Evolutionary conservation across 78 protist genomes (phyloP), one percentile per base, ranked within the genome.

Genomic region (slime mould (Dictyostelium discoideum)): DNA sequence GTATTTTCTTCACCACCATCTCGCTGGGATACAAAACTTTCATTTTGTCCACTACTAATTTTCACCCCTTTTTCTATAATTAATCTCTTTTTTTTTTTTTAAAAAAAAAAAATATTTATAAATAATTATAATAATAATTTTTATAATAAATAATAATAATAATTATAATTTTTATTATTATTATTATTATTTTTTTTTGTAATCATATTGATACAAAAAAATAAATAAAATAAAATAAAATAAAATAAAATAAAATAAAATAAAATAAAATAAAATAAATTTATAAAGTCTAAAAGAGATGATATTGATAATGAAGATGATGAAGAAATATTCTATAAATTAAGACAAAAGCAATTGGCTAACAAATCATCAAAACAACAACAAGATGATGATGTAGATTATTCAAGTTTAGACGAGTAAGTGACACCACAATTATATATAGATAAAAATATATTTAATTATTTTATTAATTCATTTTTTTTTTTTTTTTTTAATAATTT

Each of bases 241-340:
- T 9, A 50, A 11, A 54, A 42, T 10, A 42, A n/a, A 42, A 42
- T 13, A 42, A 42, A 22, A 42, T 8, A 42, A 54, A 42, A 42
- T 10, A 42, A n/a, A 42, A 42, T 13, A 42, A 42, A 22, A 42
- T 8, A 42, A 54, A 54, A 54, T 9, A 50, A 11, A 54, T 20
- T 46, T n/a, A 46, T 44, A 22, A 79, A 80, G 50, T 84, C 94
- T 42, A 78, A 60, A 29, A 57, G 94, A 80, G 94, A 89, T 32
- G 94, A 89, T 69, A 89, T 89, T 4, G 94, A 89, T 18, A 78
- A 89, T 3, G 94, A 89, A 81, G 94, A 89, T 67, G 94, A 89
- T 37, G 94, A 89, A 69, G 94, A 89, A 32, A 44, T 8, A 42
- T 89, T 67, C 54, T 89, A 73, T 80, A 89, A 81, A 48, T 22